Base-by-base conservation (phyloP, 805 yeast genomes). In the Nakazawaea siamensis region DNA sequence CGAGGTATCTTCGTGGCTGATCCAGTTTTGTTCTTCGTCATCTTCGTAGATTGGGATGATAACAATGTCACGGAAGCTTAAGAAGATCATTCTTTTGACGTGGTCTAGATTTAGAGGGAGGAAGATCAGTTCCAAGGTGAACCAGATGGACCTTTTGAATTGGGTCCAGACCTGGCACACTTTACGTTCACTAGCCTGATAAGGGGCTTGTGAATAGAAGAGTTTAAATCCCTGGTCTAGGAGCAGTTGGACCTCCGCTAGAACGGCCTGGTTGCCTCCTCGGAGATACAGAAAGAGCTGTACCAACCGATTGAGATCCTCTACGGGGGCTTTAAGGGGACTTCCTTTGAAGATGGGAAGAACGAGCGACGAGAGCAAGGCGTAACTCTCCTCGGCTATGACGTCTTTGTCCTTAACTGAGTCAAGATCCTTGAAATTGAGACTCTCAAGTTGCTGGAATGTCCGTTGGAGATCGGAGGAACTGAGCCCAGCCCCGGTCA, bases 51-150 rank as follows among this genome's bases (percentile, higher is more conserved):
- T 59, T 1, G 79, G 80, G 4, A 74, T 50, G 2, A 74, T 68
- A 11, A 74, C 61, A 18, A 66, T 54, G 43, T 74, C 78, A 38
- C 81, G 54, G 46, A 73, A 73, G 12, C 68, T 53, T n/a, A 55
- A 47, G 15, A 73, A 48, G 2, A 73, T 41, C 10, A 70, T 14
- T 15, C 35, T 11, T 16, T 30, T 32, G 14, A 37, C 33, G 15
- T 29, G 21, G 15, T 69, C 77, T 14, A 58, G 47, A 38, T 74
- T 76, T 16, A 81, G 47, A 0, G 88, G 88, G 23, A 76, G 43
- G 31, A 80, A 67, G 0, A 76, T 66, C 0, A 81, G 81, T 40
- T 76, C 69, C 14, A 79, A 55, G 46, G 75, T 75, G 35, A 74
- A 76, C 34, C 70, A 64, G 2, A 76, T 66, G 25, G 68, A 64